Conservation (phyloP, 306 rosid genomes). For the Quercus variabilis region DNA sequence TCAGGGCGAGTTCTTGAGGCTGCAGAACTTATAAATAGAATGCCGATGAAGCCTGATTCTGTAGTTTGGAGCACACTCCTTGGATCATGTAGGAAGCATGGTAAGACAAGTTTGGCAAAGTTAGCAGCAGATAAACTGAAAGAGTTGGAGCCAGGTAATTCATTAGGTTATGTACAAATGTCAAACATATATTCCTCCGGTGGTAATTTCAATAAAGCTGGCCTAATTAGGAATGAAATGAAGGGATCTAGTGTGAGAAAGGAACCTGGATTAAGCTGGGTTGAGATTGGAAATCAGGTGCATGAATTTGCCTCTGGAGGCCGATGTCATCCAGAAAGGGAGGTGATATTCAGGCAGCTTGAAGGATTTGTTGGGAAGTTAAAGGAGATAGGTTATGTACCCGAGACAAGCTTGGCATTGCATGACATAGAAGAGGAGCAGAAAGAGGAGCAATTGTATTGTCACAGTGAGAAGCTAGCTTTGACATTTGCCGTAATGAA, state of each 20-base stretch:
- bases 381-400: conserved; percentile 78
- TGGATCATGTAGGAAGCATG: conserved; percentile 85
- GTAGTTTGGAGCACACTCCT: conserved; percentile 90
- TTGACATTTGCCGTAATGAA: conserved; percentile 65
- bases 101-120: conserved; percentile 62
- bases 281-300: conserved; percentile 63
- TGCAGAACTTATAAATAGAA: conserved; percentile 47
- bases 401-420: conserved; percentile 61
- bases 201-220: conserved; percentile 66
- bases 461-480: conserved; percentile 93
- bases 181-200: conserved; percentile 64
- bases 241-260: conserved; percentile 63
- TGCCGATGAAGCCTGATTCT: conserved; percentile 87
- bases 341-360: conserved; percentile 42
- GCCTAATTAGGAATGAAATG: conserved; percentile 69
- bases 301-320: conserved; percentile 90
- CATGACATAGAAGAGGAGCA: conserved; percentile 74
- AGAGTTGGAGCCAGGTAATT: conserved; percentile 59
- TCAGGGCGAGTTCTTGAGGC: conserved; percentile 72
- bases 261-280: conserved; percentile 90
- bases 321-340: conserved; percentile 47
- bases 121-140: conserved; percentile 65
- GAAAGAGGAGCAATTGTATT: conserved; percentile 69
- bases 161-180: conserved; percentile 78
- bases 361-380: conserved; percentile 58